Evolutionary conservation across 148 eudicot species (phyloP).

Genomic region (Nepenthes gracilis): DNA sequence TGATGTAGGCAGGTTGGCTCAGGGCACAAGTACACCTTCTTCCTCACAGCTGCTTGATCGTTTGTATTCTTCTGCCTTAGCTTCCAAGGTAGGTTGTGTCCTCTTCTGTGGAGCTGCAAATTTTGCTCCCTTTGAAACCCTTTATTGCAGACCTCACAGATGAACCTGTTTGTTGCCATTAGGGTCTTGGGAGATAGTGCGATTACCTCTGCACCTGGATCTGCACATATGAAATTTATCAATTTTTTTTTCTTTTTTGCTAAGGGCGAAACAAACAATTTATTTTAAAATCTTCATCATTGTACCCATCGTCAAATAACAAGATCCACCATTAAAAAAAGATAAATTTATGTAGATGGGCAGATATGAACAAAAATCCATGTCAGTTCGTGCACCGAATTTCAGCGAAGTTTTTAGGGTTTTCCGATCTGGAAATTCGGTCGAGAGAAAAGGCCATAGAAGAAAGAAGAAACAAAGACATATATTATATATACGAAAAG

Average conservation of each 20-base stretch:
- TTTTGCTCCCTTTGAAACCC: slow-evolving; percentile 2
- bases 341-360: too few relatives aligned
- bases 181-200: neutral
- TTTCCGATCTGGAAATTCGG: too few relatives aligned
- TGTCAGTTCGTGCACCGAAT: too few relatives aligned
- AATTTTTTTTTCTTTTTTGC: neutral
- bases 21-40: neutral
- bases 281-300: too few relatives aligned
- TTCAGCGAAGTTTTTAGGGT: too few relatives aligned
- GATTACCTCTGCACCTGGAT: neutral
- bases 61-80: neutral
- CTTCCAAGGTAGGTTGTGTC: slow-evolving; percentile 1
- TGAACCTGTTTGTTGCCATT: slow-evolving; percentile 2
- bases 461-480: too few relatives aligned
- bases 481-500: too few relatives aligned
- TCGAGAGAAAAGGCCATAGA: too few relatives aligned
- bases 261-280: neutral
- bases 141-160: neutral
- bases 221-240: neutral
- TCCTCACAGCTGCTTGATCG: neutral
- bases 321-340: too few relatives aligned
- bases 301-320: too few relatives aligned
- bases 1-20: neutral
- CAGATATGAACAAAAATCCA: too few relatives aligned
- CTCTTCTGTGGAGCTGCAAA: slow-evolving; percentile 1